Percentiles rank a stretch among this genome's conserved stretches.
Conservation (phyloP, 768 basidiomycete genomes). For the Hortiboletus flavorubellus region DNA sequence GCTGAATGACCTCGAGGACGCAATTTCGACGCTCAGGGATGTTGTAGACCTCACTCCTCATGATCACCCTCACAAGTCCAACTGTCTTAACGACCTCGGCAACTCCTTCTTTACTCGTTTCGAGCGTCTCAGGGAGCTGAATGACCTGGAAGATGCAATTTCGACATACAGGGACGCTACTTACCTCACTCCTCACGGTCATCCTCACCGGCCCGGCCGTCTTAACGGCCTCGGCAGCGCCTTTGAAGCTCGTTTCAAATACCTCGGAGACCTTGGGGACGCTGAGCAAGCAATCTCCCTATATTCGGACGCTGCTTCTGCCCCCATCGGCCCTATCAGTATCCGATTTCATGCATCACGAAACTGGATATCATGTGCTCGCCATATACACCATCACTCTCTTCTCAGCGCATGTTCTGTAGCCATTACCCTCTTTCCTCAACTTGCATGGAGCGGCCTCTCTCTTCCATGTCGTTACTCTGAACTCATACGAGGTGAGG, state of each 20-base stretch:
- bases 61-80: too few relatives aligned
- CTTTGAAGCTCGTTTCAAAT: neutral
- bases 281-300: neutral
- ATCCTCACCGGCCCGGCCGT: neutral
- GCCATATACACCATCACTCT: neutral
- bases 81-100: too few relatives aligned
- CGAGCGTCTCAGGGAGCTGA: too few relatives aligned
- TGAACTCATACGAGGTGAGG: slow-evolving; percentile 4
- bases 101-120: too few relatives aligned
- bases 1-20: too few relatives aligned
- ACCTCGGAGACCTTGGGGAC: neutral
- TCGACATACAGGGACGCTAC: too few relatives aligned
- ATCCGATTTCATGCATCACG: slow-evolving; percentile 2
- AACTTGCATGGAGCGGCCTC: slow-evolving; percentile 13
- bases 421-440: slow-evolving; percentile 21
- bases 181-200: neutral
- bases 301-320: slow-evolving; percentile 3
- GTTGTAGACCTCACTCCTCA: too few relatives aligned
- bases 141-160: neutral
- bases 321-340: neutral
- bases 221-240: neutral
- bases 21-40: too few relatives aligned
- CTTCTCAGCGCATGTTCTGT: slow-evolving; percentile 18
- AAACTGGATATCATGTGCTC: slow-evolving; percentile 7
- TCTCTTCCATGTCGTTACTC: slow-evolving; percentile 15